Evolutionary conservation across 1,139 yeast genomes (phyloP), one percentile per base, ranked within the genome.

Genomic region (Hemisphaericaspora lyxosophila): DNA sequence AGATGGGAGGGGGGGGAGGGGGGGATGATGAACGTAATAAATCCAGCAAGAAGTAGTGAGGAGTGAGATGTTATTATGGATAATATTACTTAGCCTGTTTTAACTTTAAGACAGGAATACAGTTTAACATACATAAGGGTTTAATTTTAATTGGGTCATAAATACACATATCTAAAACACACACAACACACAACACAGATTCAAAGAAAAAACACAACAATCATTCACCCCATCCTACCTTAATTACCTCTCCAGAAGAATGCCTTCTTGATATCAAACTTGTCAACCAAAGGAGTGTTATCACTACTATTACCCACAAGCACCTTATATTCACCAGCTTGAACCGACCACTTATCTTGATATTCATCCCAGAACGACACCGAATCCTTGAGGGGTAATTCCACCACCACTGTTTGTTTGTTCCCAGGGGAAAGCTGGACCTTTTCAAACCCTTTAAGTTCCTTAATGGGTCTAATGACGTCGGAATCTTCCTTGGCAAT

Each of bases 371-470:
- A 79, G 65, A 62, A 78, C 0, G 82, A 76, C 11, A 70, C 62
- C 6, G 81, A 74, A 44, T 76, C 75, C 48, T 70, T 73, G 42
- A 69, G 45, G 1, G 66, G 57, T 30, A 75, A 47, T 19, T 51
- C 50, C 14, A 75, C 41, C 2, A 49, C 43, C 24, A 68, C 76
- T 2, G 57, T 51, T 42, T 59, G 55, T 14, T 62, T 42, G 47
- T 67, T 64, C 14, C 74, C 74, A 3, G 74, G 57, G 27, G 56
- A 50, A 38, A 78, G 48, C 13, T 41, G 45, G 15, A 75, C 71
- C 56, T 79, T 78, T 31, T 61, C 66, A 53, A 72, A 79, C 18
- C 74, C 82, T 54, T 73, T 77, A 48, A 79, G 65, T 51, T 78
- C 84, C 55, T 78, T 78, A 14, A 63, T 53, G 19, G 84, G 82